phyloP scores from a whole-genome alignment of 2,329 filamentous ascomycete species.

The Clarireedia hainanense region DNA sequence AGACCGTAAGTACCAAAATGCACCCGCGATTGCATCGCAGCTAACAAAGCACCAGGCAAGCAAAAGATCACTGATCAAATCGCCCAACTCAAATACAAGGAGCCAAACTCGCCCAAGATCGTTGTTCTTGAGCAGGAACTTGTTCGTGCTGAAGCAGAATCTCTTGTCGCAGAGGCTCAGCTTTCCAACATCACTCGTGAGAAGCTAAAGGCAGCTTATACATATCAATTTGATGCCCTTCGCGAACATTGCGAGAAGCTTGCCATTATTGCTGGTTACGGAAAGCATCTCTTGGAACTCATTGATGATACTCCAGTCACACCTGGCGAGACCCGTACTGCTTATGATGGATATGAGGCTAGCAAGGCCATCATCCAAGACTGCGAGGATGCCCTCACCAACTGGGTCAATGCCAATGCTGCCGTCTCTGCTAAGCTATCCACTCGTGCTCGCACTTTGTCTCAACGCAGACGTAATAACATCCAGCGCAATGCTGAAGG shows the following conservation, averaged over 20 bases:
- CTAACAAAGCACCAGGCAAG: conserved; percentile 55
- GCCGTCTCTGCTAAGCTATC: conserved; percentile 83
- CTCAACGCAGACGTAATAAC: conserved; percentile 72
- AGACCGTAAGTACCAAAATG: conserved; percentile 60
- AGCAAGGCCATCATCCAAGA: conserved; percentile 99
- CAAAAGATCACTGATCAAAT: conserved; percentile 99
- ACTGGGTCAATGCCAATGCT: conserved; percentile 90
- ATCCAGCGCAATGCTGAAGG: conserved; percentile 62
- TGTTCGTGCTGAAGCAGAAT: conserved; percentile 95
- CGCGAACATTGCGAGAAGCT: conserved; percentile 98
- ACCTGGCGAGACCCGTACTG: conserved; percentile 88
- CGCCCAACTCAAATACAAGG: conserved; percentile 98
- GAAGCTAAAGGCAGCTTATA: conserved; percentile 97
- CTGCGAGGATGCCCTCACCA: conserved; percentile 93
- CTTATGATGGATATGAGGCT: conserved; percentile 96
- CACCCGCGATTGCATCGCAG: not conserved
- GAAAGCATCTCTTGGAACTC: conserved; percentile 95
- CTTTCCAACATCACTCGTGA: conserved; percentile 98
- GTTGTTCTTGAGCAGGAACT: conserved; percentile 98
- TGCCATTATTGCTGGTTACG: conserved; percentile 93
- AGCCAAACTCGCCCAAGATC: conserved; percentile 95
- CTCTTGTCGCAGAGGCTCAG: conserved; percentile 96
- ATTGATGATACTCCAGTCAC: conserved; percentile 96
- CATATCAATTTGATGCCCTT: conserved; percentile 95
- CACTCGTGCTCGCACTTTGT: conserved; percentile 77